Evolutionary conservation across 805 yeast species (phyloP).

Genomic region (Kluyveromyces siamensis): DNA sequence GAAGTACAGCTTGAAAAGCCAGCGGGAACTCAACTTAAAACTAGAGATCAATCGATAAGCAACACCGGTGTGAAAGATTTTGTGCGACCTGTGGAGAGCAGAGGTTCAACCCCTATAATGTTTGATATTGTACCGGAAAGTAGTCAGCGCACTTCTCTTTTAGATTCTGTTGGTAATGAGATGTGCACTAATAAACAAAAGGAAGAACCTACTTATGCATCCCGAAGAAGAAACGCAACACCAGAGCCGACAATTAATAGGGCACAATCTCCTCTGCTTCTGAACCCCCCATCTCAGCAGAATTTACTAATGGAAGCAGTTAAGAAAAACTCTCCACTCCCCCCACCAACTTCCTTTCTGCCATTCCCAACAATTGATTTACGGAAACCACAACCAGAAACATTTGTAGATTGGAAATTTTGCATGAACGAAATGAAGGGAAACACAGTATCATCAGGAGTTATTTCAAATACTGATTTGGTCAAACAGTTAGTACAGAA

Average conservation of each 20-base stretch:
- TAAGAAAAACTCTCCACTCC: not conserved
- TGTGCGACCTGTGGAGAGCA: not conserved
- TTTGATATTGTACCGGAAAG: not conserved
- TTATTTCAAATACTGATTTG: slow-evolving; percentile 41
- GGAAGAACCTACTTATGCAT: not conserved
- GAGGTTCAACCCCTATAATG: not conserved
- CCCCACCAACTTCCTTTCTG: slow-evolving; percentile 3
- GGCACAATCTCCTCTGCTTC: not conserved
- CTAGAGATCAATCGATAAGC: not conserved
- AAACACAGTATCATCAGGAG: slow-evolving; percentile 40
- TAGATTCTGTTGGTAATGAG: not conserved
- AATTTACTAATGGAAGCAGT: not conserved
- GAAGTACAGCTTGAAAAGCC: not conserved
- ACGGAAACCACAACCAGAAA: slow-evolving; percentile 1
- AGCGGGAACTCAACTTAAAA: not conserved
- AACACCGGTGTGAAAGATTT: not conserved
- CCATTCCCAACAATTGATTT: not conserved
- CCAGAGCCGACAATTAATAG: not conserved
- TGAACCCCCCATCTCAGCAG: not conserved
- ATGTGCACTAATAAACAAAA: not conserved
- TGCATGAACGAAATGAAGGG: slow-evolving; percentile 39
- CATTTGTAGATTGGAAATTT: slow-evolving; percentile 54
- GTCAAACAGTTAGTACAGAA: slow-evolving; percentile 51
- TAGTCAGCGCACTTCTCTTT: not conserved
- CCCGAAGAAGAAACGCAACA: not conserved